phyloP scores from a whole-genome alignment of 1,284 basidiomycete genomes.

The Ceraceosorus bombacis region DNA sequence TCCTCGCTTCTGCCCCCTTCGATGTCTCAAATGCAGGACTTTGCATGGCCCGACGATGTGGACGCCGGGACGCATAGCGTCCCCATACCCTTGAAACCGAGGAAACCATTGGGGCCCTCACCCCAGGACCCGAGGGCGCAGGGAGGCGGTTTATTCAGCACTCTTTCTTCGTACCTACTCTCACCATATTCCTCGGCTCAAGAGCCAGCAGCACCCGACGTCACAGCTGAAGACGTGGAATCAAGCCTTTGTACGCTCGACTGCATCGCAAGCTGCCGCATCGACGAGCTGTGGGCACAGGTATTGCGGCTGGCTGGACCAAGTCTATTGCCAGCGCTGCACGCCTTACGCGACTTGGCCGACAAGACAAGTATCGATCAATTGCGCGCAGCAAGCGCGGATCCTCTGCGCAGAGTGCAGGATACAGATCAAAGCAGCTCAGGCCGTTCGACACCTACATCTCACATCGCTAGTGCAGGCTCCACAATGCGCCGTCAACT shows the following conservation, averaged over 20 bases:
- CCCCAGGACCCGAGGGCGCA: conserved; percentile 65
- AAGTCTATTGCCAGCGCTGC: conserved; percentile 71
- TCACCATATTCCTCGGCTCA: conserved; percentile 78
- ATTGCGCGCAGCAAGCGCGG: conserved; percentile 25
- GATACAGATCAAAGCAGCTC: conserved; percentile 1
- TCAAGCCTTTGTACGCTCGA: conserved; percentile 90
- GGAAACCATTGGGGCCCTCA: conserved; percentile 79
- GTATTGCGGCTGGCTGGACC: conserved; percentile 62
- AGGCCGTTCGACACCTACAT: conserved; percentile 13
- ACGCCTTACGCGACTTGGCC: conserved; percentile 78
- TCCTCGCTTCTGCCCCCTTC: conserved; percentile 71
- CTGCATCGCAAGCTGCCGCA: conserved; percentile 82
- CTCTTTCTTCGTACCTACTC: conserved; percentile 90
- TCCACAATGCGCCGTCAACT: conserved; percentile 49
- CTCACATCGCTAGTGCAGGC: not conserved
- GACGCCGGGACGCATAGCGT: conserved; percentile 15
- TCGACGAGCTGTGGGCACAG: conserved; percentile 89
- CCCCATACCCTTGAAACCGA: conserved; percentile 52
- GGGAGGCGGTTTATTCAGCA: conserved; percentile 83
- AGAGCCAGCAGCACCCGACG: conserved; percentile 58
- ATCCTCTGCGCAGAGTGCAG: not conserved
- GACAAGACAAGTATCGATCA: conserved; percentile 73
- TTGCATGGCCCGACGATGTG: conserved; percentile 47
- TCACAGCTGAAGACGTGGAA: conserved; percentile 79
- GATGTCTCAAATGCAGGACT: conserved; percentile 96